Conservation (phyloP, 768 basidiomycete species). For the Mycena vulgaris region DNA sequence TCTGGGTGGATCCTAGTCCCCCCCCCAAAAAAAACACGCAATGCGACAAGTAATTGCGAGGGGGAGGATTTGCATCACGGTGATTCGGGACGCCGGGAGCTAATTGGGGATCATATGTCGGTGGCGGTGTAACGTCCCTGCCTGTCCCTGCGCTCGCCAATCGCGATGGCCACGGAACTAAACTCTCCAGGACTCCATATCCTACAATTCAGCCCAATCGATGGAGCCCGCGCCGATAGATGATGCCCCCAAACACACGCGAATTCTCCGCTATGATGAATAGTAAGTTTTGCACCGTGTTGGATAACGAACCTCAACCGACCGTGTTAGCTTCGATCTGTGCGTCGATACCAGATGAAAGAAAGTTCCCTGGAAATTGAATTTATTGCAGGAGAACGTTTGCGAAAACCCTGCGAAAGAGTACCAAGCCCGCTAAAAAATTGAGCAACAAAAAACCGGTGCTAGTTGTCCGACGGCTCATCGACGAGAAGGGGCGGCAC, state of each 20-base stretch:
- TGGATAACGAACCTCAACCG: neutral
- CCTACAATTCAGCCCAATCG: neutral
- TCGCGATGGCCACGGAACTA: too few species aligned
- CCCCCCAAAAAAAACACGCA: too few species aligned
- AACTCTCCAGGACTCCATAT: neutral
- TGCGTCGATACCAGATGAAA: neutral
- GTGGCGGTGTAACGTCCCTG: too few species aligned
- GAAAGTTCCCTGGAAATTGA: neutral
- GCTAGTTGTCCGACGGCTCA: conserved; percentile 42
- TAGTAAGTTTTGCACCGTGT: conserved; percentile 27
- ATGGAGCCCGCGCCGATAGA: neutral
- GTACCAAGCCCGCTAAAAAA: conserved; percentile 39
- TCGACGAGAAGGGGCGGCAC: conserved; percentile 40
- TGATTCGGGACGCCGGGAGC: too few species aligned
- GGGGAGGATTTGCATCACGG: too few species aligned
- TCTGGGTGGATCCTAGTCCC: too few species aligned
- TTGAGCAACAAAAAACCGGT: conserved; percentile 40
- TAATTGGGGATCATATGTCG: too few species aligned
- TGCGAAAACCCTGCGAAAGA: conserved; percentile 40
- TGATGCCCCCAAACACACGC: neutral
- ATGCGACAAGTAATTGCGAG: too few species aligned
- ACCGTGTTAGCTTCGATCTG: neutral
- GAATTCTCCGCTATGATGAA: conserved; percentile 41
- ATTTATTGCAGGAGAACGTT: conserved; percentile 29
- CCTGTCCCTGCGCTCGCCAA: too few species aligned